Evolutionary conservation across 768 basidiomycete species (phyloP), one percentile per base, ranked within the genome.

Genomic region (Russula emetica): DNA sequence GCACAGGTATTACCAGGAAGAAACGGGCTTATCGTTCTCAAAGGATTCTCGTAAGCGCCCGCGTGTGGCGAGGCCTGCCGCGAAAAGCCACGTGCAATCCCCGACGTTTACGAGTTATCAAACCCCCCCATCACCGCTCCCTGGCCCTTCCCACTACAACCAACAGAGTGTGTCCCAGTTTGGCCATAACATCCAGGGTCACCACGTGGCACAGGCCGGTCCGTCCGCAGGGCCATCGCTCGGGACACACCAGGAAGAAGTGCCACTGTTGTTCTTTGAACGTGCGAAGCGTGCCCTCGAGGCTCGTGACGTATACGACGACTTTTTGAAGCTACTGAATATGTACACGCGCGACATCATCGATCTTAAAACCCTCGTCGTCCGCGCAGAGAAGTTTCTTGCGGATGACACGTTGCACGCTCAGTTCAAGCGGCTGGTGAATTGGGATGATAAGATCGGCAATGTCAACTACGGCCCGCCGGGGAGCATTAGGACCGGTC

Each of bases 321-420:
- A 98, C 69, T 98, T 98, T 75, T 78, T 98, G 70, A 98, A 96
- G 77, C 79, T 98, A 30, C 81, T 98, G 57, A 89, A 86, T 72
- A 80, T 98, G 55, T 99, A 90, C 75, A 87, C 92, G 18, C 90
- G 88, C 70, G 94, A 97, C 63, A 87, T 98, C 69, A 90, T 99
- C 70, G 92, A 97, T 71, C 78, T 86, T 55, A 85, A 85, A 71
- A 86, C 85, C 13, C 84, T 99, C 34, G 78, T 98, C 36, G 86
- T 93, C 66, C 83, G 87, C 55, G 85, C 90, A n/a, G 80, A 83
- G 53, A 80, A 83, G 26, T 95, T 97, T 75, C 79, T 98, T 49
- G 89, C 88, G 3, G 88, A 92, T 16, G 84, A 84, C 24, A 89
- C 92, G 16, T 78, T 98, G 62, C 82, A 90, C 78, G 70, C 77